Conservation (phyloP, 2,329 filamentous ascomycete genomes). For the Mariannaea sp. region DNA sequence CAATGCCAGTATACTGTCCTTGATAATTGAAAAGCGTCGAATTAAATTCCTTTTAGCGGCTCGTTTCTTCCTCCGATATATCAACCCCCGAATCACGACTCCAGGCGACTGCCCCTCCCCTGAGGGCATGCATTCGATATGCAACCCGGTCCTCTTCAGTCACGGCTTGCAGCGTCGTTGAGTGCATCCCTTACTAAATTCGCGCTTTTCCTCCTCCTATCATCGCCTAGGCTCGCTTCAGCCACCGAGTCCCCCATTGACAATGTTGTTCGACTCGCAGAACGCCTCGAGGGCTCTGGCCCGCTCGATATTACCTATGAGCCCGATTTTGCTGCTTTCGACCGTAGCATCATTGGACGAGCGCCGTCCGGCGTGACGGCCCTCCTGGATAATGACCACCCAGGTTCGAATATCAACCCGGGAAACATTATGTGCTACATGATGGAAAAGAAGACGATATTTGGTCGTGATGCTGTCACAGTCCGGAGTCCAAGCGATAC, state of each 20-base stretch:
- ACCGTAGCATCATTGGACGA: conserved; percentile 66
- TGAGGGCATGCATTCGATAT: conserved; percentile 53
- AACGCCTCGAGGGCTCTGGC: conserved; percentile 17
- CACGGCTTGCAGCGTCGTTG: conserved; percentile 71
- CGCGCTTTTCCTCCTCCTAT: conserved; percentile 62
- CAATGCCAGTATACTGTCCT: conserved; percentile 24
- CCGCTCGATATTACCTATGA: conserved; percentile 53
- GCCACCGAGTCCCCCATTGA: conserved; percentile 55
- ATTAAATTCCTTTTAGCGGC: conserved; percentile 12
- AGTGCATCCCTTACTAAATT: conserved; percentile 61
- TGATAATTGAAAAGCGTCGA: conserved; percentile 21
- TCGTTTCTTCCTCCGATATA: conserved; percentile 19
- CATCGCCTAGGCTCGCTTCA: conserved; percentile 63
- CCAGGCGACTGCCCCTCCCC: conserved; percentile 41
- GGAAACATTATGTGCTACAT: conserved; percentile 60
- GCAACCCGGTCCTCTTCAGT: conserved; percentile 71
- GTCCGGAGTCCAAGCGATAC: conserved; percentile 25
- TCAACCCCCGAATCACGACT: conserved; percentile 6
- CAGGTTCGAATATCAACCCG: conserved; percentile 62
- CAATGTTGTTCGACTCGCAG: conserved; percentile 21
- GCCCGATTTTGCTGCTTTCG: conserved; percentile 64
- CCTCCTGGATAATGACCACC: conserved; percentile 67
- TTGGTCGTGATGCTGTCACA: conserved; percentile 28
- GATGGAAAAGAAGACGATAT: conserved; percentile 39
- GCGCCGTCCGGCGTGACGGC: conserved; percentile 56